phyloP scores from a whole-genome alignment of 257 asterid genomes.

The Schizonepeta tenuifolia region DNA sequence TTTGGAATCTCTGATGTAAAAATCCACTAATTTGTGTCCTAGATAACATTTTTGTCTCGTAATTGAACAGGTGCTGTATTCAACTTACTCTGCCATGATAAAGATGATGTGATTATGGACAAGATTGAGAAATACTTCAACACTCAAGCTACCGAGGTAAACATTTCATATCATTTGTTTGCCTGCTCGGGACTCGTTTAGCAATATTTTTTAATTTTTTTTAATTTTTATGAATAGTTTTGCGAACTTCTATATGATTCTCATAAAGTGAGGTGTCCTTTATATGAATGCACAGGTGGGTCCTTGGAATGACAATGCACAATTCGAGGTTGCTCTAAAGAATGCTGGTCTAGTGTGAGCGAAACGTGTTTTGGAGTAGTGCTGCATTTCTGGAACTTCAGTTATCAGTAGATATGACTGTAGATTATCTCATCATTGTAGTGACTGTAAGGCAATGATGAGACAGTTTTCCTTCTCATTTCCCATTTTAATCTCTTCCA shows the following conservation, averaged over 20 bases:
- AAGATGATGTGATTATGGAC: conserved; percentile 47
- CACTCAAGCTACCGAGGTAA: conserved; percentile 52
- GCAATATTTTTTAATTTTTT: no score
- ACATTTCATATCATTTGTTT: conserved; percentile 2
- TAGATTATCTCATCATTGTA: conserved; percentile 13
- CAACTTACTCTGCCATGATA: conserved; percentile 38
- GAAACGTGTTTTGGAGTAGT: no score
- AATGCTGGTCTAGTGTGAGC: conserved; percentile 61
- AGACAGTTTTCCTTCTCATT: background rate
- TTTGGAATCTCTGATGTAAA: background rate
- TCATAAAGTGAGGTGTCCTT: background rate
- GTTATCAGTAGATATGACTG: conserved; percentile 5
- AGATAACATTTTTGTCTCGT: background rate
- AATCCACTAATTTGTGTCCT: background rate
- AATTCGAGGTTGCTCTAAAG: conserved; percentile 59
- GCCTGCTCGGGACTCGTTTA: background rate
- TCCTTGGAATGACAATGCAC: conserved; percentile 53
- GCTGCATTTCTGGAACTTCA: no score
- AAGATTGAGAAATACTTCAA: conserved; percentile 70
- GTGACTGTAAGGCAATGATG: background rate
- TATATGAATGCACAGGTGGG: conserved; percentile 54
- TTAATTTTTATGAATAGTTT: background rate
- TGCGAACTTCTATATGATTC: background rate
- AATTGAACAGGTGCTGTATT: conserved; percentile 48
- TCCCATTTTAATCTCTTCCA: background rate